Base-by-base conservation (phyloP, 2,329 filamentous ascomycete genomes). In the Didymella glomerata region DNA sequence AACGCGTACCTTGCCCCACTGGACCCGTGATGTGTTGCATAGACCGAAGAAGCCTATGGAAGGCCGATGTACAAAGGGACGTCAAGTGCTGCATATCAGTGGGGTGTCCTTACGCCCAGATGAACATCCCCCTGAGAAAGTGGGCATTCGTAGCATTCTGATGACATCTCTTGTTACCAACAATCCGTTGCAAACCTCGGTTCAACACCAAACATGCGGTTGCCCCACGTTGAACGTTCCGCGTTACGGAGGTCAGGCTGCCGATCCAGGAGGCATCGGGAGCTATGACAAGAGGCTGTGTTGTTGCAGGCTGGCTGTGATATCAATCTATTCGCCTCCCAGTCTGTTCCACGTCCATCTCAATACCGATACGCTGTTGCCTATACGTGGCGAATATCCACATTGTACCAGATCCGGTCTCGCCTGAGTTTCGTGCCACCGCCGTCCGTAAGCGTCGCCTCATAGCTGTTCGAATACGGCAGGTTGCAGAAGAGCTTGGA, bases 61-160 rank as follows among this genome's bases (percentile, higher is more conserved):
- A 50, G 20, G 20, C 32, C 22, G 25, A 58, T 60, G 57, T 60
- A 60, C 51, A 54, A 51, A 55, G 41, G 20, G n/a, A 42, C 47
- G 44, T 48, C 41, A 60, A 60, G 47, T 47, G 51, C 51, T 60
- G 51, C 47, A 44, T 24, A 59, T 54, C 46, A 42, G 57, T 51
- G 57, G 50, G 36, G 41, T 36, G 16, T 34, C 34, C 46, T 49
- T 24, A 27, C 38, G 54, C 41, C 38, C 38, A 9, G 36, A 30
- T 3, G 41, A 47, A 50, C 45, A 47, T 50, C 27, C 41, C 30
- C 34, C 50, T 46, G 30, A 41, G 24, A 42, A 36, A 24, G 34
- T 42, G 34, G 50, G 27, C 20, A 24, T 41, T 14, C 20, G n/a
- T 10, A 41, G 38, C 32, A 34, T 22, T 59, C 14, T 50, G 41